Conservation (phyloP, 176 grass and related monocot genomes). For the Otatea glauca region DNA sequence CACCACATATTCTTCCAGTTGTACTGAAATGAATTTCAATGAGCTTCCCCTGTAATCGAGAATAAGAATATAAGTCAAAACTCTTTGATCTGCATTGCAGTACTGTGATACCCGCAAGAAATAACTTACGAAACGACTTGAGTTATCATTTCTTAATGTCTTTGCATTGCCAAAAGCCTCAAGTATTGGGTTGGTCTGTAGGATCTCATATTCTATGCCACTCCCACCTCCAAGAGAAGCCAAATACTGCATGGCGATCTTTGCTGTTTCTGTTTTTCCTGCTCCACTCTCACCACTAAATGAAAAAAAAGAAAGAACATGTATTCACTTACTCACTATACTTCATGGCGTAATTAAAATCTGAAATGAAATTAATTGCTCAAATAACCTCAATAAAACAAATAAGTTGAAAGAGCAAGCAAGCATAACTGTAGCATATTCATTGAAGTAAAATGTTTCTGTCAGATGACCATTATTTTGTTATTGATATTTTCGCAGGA, state of each 20-base stretch:
- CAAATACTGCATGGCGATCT: slow-evolving; percentile 99
- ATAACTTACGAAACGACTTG: slow-evolving; percentile 94
- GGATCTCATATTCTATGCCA: slow-evolving; percentile 98
- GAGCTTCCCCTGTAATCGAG: slow-evolving; percentile 79
- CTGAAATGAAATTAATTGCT: background rate
- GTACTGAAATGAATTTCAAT: slow-evolving; percentile 97
- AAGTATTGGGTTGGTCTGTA: slow-evolving; percentile 97
- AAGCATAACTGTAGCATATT: background rate
- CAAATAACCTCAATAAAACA: slow-evolving; percentile 28
- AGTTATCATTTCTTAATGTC: slow-evolving; percentile 96
- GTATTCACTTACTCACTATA: slow-evolving; percentile 8
- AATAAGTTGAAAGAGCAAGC: background rate
- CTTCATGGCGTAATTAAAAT: background rate
- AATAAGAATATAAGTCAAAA: slow-evolving; percentile 30
- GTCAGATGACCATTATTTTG: background rate
- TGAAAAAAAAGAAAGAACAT: slow-evolving; percentile 36
- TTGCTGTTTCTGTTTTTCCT: slow-evolving; percentile 99
- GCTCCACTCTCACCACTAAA: slow-evolving; percentile 97
- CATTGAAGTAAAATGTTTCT: slow-evolving; percentile 18
- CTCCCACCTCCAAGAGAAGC: slow-evolving; percentile 92
- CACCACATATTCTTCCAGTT: slow-evolving; percentile 93
- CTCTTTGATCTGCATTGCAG: slow-evolving; percentile 1
- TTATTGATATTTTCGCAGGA: background rate
- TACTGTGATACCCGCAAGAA: slow-evolving; percentile 37
- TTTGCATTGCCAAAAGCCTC: slow-evolving; percentile 99